Evolutionary conservation across 352 stramenopile genomes (phyloP).

Genomic region (Phytophthora nicotianae): DNA sequence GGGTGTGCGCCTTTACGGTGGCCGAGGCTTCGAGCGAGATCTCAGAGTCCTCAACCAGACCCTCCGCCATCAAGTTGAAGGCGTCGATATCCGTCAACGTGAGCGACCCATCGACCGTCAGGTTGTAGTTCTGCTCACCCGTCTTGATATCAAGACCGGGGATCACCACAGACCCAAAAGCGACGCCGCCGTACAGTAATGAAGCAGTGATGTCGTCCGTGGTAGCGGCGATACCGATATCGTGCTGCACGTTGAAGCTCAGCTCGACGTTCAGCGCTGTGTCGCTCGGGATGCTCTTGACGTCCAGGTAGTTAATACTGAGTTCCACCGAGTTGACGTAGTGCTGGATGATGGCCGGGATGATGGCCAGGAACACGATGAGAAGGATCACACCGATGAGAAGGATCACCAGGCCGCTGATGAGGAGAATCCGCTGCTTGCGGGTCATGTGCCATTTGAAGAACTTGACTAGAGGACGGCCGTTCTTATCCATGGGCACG

Average conservation of each 20-base stretch:
- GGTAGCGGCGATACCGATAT: constrained; percentile 41
- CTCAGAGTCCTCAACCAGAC: constrained; percentile 39
- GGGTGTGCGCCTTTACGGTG: constrained; percentile 47
- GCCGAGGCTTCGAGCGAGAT: constrained; percentile 48
- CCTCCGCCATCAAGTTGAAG: constrained; percentile 51
- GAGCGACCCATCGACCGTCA: constrained; percentile 44
- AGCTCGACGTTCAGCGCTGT: constrained; percentile 53
- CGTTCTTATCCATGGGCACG: constrained; percentile 28
- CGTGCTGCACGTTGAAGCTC: constrained; percentile 58
- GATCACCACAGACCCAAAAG: constrained; percentile 55
- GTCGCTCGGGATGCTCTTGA: constrained; percentile 46
- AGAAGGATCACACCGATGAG: constrained; percentile 55
- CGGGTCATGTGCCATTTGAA: constrained; percentile 61
- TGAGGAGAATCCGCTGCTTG: constrained; percentile 51
- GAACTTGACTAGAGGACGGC: constrained; percentile 43
- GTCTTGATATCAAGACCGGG: constrained; percentile 58
- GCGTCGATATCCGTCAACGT: constrained; percentile 44
- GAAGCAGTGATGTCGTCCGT: constrained; percentile 60
- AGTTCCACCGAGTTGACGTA: constrained; percentile 63
- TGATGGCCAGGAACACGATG: constrained; percentile 67
- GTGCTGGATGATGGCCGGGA: constrained; percentile 64
- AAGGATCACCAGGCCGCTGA: constrained; percentile 47
- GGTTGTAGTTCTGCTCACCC: constrained; percentile 55
- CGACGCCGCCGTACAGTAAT: constrained; percentile 47
- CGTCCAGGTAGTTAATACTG: constrained; percentile 70